Conservation (phyloP, 1,139 yeast species). For the Yarrowia galli region DNA sequence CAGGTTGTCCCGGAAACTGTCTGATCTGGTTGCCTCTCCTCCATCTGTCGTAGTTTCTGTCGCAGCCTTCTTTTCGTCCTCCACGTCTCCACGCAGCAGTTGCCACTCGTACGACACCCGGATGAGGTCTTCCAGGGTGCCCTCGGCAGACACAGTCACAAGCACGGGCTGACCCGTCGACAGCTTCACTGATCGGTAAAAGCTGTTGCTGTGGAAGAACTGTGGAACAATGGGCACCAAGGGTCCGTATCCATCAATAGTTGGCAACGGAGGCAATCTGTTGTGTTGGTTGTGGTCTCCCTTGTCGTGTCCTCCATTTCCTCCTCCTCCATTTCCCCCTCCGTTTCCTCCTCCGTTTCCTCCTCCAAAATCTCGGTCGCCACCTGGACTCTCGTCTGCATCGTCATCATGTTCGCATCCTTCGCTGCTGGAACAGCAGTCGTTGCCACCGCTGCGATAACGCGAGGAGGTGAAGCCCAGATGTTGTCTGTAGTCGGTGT, state of each 20-base stretch:
- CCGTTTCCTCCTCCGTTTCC: conserved; percentile 10
- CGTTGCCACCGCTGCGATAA: conserved; percentile 22
- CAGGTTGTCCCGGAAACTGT: conserved; percentile 18
- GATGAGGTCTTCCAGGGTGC: conserved; percentile 47
- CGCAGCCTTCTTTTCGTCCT: neutral
- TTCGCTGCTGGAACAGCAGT: conserved; percentile 7
- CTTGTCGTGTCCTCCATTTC: conserved; percentile 11
- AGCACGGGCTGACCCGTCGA: conserved; percentile 44
- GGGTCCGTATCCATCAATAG: conserved; percentile 44
- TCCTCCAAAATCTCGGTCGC: conserved; percentile 9
- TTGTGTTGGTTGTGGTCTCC: neutral
- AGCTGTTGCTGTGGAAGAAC: conserved; percentile 45
- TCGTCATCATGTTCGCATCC: conserved; percentile 13
- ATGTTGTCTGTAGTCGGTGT: conserved; percentile 31
- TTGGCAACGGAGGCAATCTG: conserved; percentile 32
- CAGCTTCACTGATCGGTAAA: conserved; percentile 45
- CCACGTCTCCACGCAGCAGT: conserved; percentile 18
- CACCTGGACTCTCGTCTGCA: conserved; percentile 14
- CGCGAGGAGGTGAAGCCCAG: conserved; percentile 36
- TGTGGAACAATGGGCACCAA: conserved; percentile 46
- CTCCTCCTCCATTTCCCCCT: neutral
- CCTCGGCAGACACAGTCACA: conserved; percentile 45
- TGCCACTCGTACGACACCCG: conserved; percentile 48
- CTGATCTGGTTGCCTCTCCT: conserved; percentile 22
- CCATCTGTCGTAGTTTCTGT: conserved; percentile 1